Base-by-base conservation (phyloP, 106 monocot genomes). In the Triglochin maritima region DNA sequence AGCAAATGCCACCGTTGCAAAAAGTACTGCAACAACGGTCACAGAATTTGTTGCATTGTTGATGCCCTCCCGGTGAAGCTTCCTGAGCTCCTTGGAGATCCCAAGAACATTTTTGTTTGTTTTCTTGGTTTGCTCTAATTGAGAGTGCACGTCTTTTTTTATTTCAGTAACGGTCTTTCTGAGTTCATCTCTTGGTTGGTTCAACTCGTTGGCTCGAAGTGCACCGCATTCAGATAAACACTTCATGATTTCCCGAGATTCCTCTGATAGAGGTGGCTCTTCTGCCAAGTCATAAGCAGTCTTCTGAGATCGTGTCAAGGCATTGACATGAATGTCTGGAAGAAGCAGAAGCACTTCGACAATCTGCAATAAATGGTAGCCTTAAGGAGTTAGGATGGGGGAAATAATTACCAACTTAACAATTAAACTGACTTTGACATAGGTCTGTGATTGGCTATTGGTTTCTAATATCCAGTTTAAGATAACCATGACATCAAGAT, bases 41-140 rank as follows among this genome's bases (percentile, higher is more conserved):
- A 80, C 83, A 12, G 86, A 89, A 45, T 79, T 89, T 57, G 85
- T 89, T 47, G 89, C 89, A 17, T 89, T 89, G 79, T 86, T 89
- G 67, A 92, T 80, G 11, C 85, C 92, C 6, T 84, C 81, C 1
- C 79, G 67, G 74, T 92, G 82, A n/a, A 87, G 85, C 57, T 87
- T 87, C 50, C 76, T 54, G 9, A 92, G 72, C 29, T 80, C 77
- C 49, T 85, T 85, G 64, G 82, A 82, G 53, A 92, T 92, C 14
- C 77, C 81, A 6, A 85, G 74, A 46, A 87, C 85, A 5, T 77
- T 74, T 49, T 80, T 68, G 46, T 79, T 78, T 0, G 87, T 87
- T 56, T 85, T 84, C 14, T 72, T 77, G 6, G 85, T 81, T 44
- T 92, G 92, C 60, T 69, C 74, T 56, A 85, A 68, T 48, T 85